phyloP scores from a whole-genome alignment of 495 filamentous ascomycete species.

The Podospora tetraspora region DNA sequence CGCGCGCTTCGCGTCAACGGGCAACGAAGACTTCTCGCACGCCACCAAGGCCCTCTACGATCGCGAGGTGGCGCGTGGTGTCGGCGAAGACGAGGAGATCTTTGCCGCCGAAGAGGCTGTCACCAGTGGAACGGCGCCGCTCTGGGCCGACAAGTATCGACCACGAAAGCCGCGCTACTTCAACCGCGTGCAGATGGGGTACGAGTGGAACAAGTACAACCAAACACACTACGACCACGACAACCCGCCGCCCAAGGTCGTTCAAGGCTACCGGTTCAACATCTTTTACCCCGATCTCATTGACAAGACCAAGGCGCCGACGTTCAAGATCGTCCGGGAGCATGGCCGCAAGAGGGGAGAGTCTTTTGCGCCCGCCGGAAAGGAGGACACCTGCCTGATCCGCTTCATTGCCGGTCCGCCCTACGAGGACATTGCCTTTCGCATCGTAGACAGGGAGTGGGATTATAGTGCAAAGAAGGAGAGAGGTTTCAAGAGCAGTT shows the following conservation, averaged over 20 bases:
- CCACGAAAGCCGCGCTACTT: conserved; percentile 95
- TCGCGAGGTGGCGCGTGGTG: conserved; percentile 84
- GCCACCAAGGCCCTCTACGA: conserved; percentile 90
- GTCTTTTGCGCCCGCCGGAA: conserved; percentile 90
- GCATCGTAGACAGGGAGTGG: conserved; percentile 99
- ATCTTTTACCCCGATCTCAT: conserved; percentile 99
- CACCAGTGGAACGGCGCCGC: conserved; percentile 54
- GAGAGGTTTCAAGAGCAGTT: conserved; percentile 90
- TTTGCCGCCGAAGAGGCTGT: conserved; percentile 89
- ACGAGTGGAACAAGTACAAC: conserved; percentile 99
- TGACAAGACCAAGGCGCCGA: conserved; percentile 89
- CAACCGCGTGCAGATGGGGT: conserved; percentile 97
- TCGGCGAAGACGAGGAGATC: conserved; percentile 93
- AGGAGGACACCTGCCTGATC: conserved; percentile 96
- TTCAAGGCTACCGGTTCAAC: conserved; percentile 99
- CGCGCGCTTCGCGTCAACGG: conserved; percentile 67
- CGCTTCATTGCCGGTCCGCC: conserved; percentile 93
- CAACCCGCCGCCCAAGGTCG: conserved; percentile 95
- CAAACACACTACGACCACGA: conserved; percentile 99
- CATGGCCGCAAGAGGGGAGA: conserved; percentile 82
- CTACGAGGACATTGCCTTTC: conserved; percentile 95
- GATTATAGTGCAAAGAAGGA: conserved; percentile 96
- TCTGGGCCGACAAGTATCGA: conserved; percentile 86
- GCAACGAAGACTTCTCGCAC: conserved; percentile 83
- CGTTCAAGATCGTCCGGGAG: conserved; percentile 90